Base-by-base conservation (phyloP, 306 rosid species). In the Pterocarpus macrocarpus region DNA sequence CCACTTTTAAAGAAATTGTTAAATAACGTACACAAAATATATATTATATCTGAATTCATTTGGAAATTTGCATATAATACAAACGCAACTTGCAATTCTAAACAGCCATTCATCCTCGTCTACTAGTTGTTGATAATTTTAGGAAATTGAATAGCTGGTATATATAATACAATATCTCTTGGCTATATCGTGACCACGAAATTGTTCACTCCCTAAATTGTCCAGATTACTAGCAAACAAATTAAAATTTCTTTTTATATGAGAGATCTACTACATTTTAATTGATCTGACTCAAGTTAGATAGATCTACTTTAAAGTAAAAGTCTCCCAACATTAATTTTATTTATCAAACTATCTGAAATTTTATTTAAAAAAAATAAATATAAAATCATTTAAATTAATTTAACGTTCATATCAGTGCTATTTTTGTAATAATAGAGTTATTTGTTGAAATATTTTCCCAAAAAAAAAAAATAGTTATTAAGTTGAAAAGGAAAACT, bases 51-150 rank as follows among this genome's bases (percentile, higher is more conserved):
- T 33, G 11, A 55, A 12, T 55, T 67, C 41, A 55, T 67, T 69
- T 68, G 63, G 39, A n/a, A 69, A 45, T 61, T 58, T 44, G 3
- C 38, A 2, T 53, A 34, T 7, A 33, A 69, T 11, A 57, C 53
- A 47, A 44, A 59, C 10, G 41, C 78, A 71, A 80, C 7, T 80
- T 80, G 78, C 12, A 47, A 47, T 70, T 70, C 15, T 80, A 61
- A 71, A 59, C 38, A 43, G 36, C 70, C 13, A 11, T 4, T 22
- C n/a, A 41, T 30, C 16, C 30, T 61, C 59, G 58, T 36, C 44
- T n/a, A 2, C 43, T 34, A 8, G 6, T 41, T 44, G 43, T 15
- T 57, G 47, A 69, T 56, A 16, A 16, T 28, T 39, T 14, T 8
- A 32, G 33, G 38, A 38, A 39, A 43, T 44, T 30, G 44, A 36